These are phyloP conservation scores for Metarhizium album DNA, from an alignment of 2,329 filamentous ascomycete genomes.

Conservation along the genomic window DNA sequence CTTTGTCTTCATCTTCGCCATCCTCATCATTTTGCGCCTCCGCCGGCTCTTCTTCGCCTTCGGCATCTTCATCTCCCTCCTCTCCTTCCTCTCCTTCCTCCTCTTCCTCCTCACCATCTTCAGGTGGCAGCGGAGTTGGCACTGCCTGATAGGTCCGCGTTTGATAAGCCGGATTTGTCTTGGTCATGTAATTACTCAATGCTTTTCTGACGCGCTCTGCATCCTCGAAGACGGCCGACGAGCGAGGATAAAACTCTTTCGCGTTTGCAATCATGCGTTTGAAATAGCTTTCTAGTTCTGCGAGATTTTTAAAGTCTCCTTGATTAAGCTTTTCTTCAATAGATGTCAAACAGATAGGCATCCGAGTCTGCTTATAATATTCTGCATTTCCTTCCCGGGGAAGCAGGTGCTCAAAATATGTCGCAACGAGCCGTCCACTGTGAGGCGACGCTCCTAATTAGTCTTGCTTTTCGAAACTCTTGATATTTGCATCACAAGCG, in stretches of 20 bases:
- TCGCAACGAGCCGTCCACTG: conserved; percentile 64
- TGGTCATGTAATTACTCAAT: conserved; percentile 78
- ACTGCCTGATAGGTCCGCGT: conserved; percentile 56
- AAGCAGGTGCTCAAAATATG: conserved; percentile 63
- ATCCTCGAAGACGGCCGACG: conserved; percentile 65
- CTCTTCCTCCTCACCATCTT: conserved; percentile 19
- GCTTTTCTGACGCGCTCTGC: conserved; percentile 80
- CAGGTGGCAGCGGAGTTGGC: conserved; percentile 57
- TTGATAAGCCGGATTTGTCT: conserved; percentile 74
- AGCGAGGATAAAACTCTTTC: conserved; percentile 70
- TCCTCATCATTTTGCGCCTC: conserved; percentile 20
- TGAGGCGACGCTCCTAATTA: not conserved
- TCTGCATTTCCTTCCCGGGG: conserved; percentile 53
- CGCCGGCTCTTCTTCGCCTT: conserved; percentile 20
- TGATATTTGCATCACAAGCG: conserved; percentile 31
- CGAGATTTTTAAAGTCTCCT: conserved; percentile 57
- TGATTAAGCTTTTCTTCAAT: conserved; percentile 66
- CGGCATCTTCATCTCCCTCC: conserved; percentile 17
- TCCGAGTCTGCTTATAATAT: conserved; percentile 66
- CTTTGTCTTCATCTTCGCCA: conserved; percentile 20
- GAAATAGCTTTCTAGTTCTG: conserved; percentile 70
- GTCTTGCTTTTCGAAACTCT: not conserved
- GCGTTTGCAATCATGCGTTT: conserved; percentile 83
- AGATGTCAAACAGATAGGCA: conserved; percentile 68
- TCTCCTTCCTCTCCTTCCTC: conserved; percentile 19